A percentile compares a stretch with the other conserved stretches of the same genome.
Conservation (phyloP, 257 asterid genomes). For the Solanum chmielewskii region DNA sequence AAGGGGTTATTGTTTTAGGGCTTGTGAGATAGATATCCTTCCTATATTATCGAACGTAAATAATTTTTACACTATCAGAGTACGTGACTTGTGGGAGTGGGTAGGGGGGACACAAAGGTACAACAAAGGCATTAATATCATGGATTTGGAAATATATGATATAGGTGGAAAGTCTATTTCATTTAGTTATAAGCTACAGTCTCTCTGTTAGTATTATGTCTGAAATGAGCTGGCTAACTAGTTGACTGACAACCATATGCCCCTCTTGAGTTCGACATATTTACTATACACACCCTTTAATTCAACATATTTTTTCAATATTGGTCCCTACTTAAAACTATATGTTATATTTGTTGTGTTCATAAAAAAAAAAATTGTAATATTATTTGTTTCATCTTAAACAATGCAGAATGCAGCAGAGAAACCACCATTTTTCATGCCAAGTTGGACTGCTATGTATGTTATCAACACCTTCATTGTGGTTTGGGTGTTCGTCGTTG, state of each 20-base stretch:
- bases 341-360: not conserved
- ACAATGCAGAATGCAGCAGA: constrained; percentile 77
- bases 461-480: constrained; percentile 56
- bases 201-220: constrained; percentile 27
- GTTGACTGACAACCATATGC: constrained; percentile 1
- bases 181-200: constrained; percentile 51
- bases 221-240: constrained; percentile 39
- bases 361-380: not conserved
- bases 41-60: not conserved
- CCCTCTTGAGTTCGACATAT: not conserved
- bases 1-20: not conserved
- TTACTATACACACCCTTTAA: not conserved
- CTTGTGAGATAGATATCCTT: not conserved
- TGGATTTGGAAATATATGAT: constrained; percentile 35
- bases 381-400: not conserved
- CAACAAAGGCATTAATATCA: constrained; percentile 35
- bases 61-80: not conserved
- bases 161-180: constrained; percentile 66
- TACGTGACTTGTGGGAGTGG: not conserved
- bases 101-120: constrained; percentile 10
- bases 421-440: constrained; percentile 79
- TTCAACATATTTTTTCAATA: not conserved
- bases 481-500: constrained; percentile 59
- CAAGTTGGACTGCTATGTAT: constrained; percentile 85
- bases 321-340: not conserved